These are phyloP conservation scores for Paramecium sonneborni DNA, from an alignment of 73 alveolate species.

Conservation along the genomic window DNA sequence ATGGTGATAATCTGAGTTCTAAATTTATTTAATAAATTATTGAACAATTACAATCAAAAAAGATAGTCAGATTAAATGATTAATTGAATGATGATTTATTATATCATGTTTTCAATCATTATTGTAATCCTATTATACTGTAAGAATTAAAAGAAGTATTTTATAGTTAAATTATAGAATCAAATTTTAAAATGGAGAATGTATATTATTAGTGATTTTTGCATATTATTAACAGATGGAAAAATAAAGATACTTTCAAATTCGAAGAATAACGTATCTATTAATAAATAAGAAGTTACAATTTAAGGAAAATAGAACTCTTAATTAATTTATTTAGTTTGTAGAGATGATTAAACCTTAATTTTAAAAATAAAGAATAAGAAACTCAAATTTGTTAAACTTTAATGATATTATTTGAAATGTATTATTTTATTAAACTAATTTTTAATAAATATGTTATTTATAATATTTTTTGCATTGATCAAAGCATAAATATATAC, in stretches of 20 bases:
- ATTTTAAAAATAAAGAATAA: neutral
- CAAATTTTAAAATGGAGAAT: neutral
- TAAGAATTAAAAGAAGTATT: neutral
- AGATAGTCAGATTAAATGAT: neutral
- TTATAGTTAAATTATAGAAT: neutral
- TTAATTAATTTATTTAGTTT: neutral
- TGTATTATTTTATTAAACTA: neutral
- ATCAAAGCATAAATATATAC: conserved; percentile 14
- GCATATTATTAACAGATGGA: neutral
- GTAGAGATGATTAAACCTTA: neutral
- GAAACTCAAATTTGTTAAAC: neutral
- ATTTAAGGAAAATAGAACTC: neutral
- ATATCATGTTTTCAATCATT: neutral
- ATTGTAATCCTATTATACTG: neutral
- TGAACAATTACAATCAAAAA: neutral
- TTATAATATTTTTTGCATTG: neutral
- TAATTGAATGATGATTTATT: neutral
- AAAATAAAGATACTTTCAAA: neutral
- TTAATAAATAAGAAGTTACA: neutral
- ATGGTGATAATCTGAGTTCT: conserved; percentile 32
- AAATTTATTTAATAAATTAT: neutral
- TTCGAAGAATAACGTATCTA: neutral
- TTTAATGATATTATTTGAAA: neutral
- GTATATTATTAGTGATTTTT: neutral
- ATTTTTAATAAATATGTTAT: neutral